Base-by-base conservation (phyloP, 2,329 filamentous ascomycete genomes). In the Verticillium dahliae region DNA sequence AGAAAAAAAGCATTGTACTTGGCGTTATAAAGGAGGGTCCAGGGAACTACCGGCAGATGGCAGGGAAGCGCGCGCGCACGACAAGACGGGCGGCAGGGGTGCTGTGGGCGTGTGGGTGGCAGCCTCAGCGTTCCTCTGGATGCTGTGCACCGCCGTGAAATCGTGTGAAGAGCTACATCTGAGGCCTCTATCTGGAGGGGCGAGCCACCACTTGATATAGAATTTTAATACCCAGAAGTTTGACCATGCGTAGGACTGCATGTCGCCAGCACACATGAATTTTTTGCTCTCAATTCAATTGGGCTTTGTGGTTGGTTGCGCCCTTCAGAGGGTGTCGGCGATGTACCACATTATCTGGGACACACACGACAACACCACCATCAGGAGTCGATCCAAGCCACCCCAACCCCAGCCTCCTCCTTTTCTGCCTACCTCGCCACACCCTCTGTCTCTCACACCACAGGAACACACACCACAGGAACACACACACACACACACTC, bases 121-220 rank as follows among this genome's bases (percentile, higher is more conserved):
- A 57, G 62, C 62, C 63, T 62, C 37, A 14, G 55, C 59, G 59
- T 22, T 56, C 10, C 63, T 67, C 64, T 54, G 33, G 41, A 61
- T 31, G 54, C 39, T 62, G 62, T 67, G 62, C 38, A 60, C 62
- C 37, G 45, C 38, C 58, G 68, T 71, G 67, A 71, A 67, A n/a
- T 27, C 33, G 14, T 66, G 71, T 59, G 72, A 72, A 56, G 33
- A 62, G 33, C 57, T 65, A 65, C 63, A 57, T 64, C 33, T 15
- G 37, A 15, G 22, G 59, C 22, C 45, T 41, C n/a, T 15, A 56
- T 60, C 37, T 58, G 37, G 41, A 13, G 57, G 37, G 11, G 22
- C 50, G 45, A 35, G 55, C 56, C 37, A 57, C 15, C 56, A 31
- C 56, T 27, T 57, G 57, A 64, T 61, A 64, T 60, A 59, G 45